phyloP scores from a whole-genome alignment of 1,284 basidiomycete genomes.

The Xerocomus cyaneibrunnescens region DNA sequence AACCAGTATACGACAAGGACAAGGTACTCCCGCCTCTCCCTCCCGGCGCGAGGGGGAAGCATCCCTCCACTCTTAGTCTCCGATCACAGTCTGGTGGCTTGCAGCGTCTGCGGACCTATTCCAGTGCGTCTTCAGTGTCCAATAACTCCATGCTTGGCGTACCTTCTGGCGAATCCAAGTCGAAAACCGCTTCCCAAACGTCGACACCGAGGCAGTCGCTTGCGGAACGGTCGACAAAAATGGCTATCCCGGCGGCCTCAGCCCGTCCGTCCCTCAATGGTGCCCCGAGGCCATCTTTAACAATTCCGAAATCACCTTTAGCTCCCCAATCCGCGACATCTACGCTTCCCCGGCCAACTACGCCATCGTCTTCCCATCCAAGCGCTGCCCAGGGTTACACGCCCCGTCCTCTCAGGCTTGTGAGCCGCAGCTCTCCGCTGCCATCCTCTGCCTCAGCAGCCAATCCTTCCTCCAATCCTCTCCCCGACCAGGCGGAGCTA shows the following conservation, averaged over 20 bases:
- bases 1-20: constrained; percentile 19
- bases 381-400: constrained; percentile 13
- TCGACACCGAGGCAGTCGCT: constrained; percentile 16
- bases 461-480: constrained; percentile 6
- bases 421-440: constrained; percentile 16
- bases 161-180: constrained; percentile 4
- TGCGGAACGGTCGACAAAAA: constrained; percentile 12
- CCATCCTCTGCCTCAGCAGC: constrained; percentile 14
- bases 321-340: constrained; percentile 16
- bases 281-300: constrained; percentile 28
- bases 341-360: constrained; percentile 20
- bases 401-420: constrained; percentile 28
- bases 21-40: constrained; percentile 33
- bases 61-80: constrained; percentile 19
- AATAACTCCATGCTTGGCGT: constrained; percentile 18
- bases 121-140: constrained; percentile 32
- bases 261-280: constrained; percentile 21
- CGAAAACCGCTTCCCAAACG: constrained; percentile 9
- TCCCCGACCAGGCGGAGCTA: constrained; percentile 8
- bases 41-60: constrained; percentile 10
- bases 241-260: constrained; percentile 8
- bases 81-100: constrained; percentile 10
- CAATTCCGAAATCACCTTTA: constrained; percentile 26
- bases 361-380: constrained; percentile 15
- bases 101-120: constrained; percentile 30